These are phyloP conservation scores for Rhodosporidiobolus sp. DNA, from an alignment of 768 basidiomycete species.

Conservation along the genomic window DNA sequence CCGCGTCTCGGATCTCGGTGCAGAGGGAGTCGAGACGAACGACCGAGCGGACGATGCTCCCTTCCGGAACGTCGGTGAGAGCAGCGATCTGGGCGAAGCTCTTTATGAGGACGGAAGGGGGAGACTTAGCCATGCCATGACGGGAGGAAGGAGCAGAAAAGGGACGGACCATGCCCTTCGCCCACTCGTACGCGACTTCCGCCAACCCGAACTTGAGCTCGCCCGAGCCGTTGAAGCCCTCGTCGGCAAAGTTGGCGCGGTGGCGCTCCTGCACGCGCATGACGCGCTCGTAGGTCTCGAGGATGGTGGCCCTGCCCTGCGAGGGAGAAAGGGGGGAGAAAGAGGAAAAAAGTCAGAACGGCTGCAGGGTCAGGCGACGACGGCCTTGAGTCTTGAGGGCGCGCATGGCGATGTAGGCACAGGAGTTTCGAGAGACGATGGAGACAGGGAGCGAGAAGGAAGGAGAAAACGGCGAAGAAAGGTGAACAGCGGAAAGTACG, in stretches of 20 bases:
- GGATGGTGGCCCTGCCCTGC: slow-evolving; percentile 69
- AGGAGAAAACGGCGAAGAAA: no score
- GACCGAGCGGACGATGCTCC: slow-evolving; percentile 93
- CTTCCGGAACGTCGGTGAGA: slow-evolving; percentile 91
- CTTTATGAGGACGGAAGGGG: slow-evolving; percentile 52
- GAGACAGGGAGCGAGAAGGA: no score
- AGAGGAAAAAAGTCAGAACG: no score
- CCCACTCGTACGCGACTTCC: slow-evolving; percentile 99
- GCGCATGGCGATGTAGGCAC: no score
- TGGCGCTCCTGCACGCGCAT: slow-evolving; percentile 73
- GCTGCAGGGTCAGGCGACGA: neutral
- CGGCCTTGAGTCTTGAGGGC: neutral
- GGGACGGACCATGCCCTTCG: slow-evolving; percentile 83
- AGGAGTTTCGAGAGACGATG: no score
- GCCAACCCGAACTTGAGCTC: slow-evolving; percentile 83
- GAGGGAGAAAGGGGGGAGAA: no score
- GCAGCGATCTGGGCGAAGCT: slow-evolving; percentile 91
- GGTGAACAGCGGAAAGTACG: neutral
- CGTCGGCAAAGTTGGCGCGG: slow-evolving; percentile 67
- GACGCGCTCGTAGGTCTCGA: slow-evolving; percentile 72
- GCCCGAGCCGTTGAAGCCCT: slow-evolving; percentile 47
- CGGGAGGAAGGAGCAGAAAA: neutral
- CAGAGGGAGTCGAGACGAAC: slow-evolving; percentile 95
- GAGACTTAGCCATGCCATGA: neutral
- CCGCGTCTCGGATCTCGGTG: slow-evolving; percentile 92